A percentile compares a stretch with the other conserved stretches of the same genome.
Conservation (phyloP, 306 rosid genomes). For the Lathyrus tuberosus region DNA sequence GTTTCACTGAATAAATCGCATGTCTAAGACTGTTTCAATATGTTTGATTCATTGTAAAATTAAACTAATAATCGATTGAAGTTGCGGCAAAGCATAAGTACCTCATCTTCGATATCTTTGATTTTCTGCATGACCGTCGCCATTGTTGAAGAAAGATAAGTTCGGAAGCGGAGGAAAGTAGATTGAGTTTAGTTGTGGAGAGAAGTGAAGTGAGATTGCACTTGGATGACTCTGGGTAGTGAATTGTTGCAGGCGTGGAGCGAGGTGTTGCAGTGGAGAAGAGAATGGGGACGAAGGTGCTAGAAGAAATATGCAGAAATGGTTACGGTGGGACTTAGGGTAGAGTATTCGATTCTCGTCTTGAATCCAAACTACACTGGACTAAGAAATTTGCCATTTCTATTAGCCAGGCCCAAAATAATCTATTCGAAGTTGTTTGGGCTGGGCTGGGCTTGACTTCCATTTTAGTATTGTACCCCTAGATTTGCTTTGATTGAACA, state of each 20-base stretch:
- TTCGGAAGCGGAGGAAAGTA: background rate
- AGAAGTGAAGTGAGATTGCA: background rate
- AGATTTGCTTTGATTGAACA: too few species aligned
- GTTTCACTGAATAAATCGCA: background rate
- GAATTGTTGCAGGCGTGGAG: background rate
- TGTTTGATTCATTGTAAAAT: background rate
- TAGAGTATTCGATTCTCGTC: conserved; percentile 27
- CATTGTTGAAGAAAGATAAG: conserved; percentile 55
- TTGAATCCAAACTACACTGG: too few species aligned
- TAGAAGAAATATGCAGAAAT: conserved; percentile 1
- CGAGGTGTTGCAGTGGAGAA: background rate
- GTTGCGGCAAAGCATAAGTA: conserved; percentile 33
- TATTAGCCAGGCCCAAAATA: too few species aligned
- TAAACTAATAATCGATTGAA: background rate
- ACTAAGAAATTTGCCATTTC: too few species aligned
- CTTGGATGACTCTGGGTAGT: background rate
- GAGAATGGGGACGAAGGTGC: conserved; percentile 33
- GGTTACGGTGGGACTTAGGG: conserved; percentile 37
- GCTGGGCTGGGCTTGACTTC: too few species aligned
- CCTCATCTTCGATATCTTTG: conserved; percentile 99
- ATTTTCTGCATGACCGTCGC: conserved; percentile 98
- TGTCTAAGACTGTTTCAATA: background rate
- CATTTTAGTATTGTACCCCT: too few species aligned
- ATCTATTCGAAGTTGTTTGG: too few species aligned
- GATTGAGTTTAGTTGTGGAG: background rate